Evolutionary conservation across 2,329 filamentous ascomycete species (phyloP), one percentile per base, ranked within the genome.

Genomic region (Beauveria medogensis): DNA sequence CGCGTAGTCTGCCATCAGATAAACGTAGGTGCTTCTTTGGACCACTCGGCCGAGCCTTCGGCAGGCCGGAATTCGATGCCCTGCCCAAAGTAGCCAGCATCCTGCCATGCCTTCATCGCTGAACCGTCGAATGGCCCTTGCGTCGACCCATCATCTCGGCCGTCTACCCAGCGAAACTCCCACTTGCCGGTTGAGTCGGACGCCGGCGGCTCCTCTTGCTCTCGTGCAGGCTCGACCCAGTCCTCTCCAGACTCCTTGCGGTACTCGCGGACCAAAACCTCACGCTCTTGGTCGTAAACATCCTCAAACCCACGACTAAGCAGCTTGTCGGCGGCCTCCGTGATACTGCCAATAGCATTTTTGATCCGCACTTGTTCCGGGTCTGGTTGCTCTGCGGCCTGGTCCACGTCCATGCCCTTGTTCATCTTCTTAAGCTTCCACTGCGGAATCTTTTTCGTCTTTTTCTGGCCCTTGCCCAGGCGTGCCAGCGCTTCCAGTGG

Each of bases 141-240:
- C 62, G 83, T 82, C 53, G 84, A 82, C 12, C 84, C 90, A 30
- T 85, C 89, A 69, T 96, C 93, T 46, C 92, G 82, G 20, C 90
- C 91, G 71, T 96, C 92, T 44, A 86, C 87, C 94, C 94, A 99
- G 62, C 91, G 83, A 72, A 91, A 99, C 73, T 97, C 90, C 92
- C 93, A 99, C 8, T 46, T 46, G 12, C 69, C 68, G 20, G 69
- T 70, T 26, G 73, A 69, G 52, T 69, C 67, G 51, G 71, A 68
- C 46, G 74, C 72, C 94, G 94, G 97, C 9, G 89, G 84, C 68
- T 96, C 91, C 30, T 50, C 91, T 30, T 41, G 46, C 46, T 58
- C 56, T 20, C n/a, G n/a, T 46, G 69, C 64, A n/a, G 75, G 78
- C 65, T 84, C 78, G 22, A 74, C 72, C 94, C 94, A 99, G 9